Evolutionary conservation across 148 eudicot genomes (phyloP), one percentile per base, ranked within the genome.

Genomic region (Beta vulgaris): DNA sequence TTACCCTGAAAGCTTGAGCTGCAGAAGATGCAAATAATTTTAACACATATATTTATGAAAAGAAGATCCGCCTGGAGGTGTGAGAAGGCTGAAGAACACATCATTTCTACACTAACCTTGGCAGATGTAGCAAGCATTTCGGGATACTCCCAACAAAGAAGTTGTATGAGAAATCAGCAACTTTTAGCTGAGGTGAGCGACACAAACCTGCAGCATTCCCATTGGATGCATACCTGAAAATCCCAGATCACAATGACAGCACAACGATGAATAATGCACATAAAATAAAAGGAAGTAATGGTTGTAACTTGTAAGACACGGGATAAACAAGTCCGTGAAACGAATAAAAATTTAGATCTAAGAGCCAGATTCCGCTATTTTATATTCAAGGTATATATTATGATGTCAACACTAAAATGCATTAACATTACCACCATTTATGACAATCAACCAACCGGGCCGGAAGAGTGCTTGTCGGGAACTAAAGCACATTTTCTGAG

Each of bases 1-100:
- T 96, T 96, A 72, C 98, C 98, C 77, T 77, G 88, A 83, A 96
- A 96, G 85, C 93, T 92, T 32, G 82, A 65, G 75, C 99, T 96
- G 85, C 76, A 86, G 44, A 54, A 44, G 73, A 46, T 59, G 49
- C 2, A 46, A 44, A 63, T 11, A 34, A 44, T 18, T 1, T 34
- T 9, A 68, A 64, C 37, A 59, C 18, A 71, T 35, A 13, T 31
- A 12, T 77, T 54, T 34, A 36, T 28, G 11, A 18, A 63, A 69
- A 6, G 39, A 35, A 37, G 23, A 63, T 51, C 3, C 36, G 10
- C 11, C 64, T 11, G 16, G 37, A 68, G 12, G 39, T 36, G 49
- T 37, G 34, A 21, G 57, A 62, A 72, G 12, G 32, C 35, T 13
- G 60, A 73, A n/a, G 43, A 58, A 5, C 4, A 39, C 48, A 48